Evolutionary conservation across 108 stramenopile species (phyloP).

Genomic region (Nitzschia sp.): DNA sequence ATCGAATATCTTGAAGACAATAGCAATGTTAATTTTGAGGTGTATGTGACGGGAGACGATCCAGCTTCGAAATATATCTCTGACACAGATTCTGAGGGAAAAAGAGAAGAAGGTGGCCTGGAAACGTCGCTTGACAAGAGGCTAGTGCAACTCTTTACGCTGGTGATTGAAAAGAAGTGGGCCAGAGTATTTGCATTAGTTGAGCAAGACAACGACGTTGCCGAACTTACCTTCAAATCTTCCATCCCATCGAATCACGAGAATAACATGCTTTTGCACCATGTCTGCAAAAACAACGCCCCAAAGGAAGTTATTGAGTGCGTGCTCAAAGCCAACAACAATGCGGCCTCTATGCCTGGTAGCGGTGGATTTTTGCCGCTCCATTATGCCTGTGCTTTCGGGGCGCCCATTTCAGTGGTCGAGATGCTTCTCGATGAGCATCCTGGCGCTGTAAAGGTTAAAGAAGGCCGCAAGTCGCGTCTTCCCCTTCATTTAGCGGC

Average conservation of each 20-base stretch:
- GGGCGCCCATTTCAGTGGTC: slow-evolving; percentile 57
- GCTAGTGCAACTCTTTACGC: too few species aligned
- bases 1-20: too few species aligned
- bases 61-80: too few species aligned
- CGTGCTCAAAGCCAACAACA: slow-evolving; percentile 44
- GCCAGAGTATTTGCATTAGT: slow-evolving; percentile 11
- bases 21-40: too few species aligned
- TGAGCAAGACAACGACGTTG: background rate
- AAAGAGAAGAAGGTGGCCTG: too few species aligned
- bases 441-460: slow-evolving; percentile 57
- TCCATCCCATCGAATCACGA: background rate
- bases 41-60: too few species aligned
- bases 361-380: slow-evolving; percentile 61
- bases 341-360: slow-evolving; percentile 47
- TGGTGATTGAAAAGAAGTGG: slow-evolving; percentile 9
- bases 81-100: too few species aligned
- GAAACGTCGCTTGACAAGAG: too few species aligned
- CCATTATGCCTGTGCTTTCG: slow-evolving; percentile 73
- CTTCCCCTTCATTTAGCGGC: slow-evolving; percentile 77
- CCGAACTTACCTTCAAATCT: background rate
- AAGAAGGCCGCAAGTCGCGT: slow-evolving; percentile 44
- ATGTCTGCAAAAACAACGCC: slow-evolving; percentile 58
- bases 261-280: slow-evolving; percentile 47
- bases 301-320: slow-evolving; percentile 46
- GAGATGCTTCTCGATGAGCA: slow-evolving; percentile 59